Conservation (phyloP, 257 asterid species). For the Solanum lignicaule region DNA sequence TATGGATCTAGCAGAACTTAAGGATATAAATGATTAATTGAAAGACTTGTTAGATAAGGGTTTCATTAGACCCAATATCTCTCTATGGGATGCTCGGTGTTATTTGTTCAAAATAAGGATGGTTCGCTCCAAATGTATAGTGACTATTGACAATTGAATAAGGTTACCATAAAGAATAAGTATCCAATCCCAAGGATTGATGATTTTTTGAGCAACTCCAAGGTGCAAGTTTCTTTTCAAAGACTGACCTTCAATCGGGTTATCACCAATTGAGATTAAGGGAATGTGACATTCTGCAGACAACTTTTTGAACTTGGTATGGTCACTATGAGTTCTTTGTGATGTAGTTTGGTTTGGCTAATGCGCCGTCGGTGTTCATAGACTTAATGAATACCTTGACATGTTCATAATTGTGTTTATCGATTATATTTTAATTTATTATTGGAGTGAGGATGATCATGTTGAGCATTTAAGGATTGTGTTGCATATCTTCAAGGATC, state of each 20-base stretch:
- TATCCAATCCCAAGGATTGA: neutral
- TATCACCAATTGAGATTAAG: neutral
- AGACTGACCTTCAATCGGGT: neutral
- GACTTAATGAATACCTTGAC: neutral
- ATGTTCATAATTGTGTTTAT: neutral
- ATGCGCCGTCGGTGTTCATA: neutral
- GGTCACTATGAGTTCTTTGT: neutral
- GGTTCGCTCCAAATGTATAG: neutral
- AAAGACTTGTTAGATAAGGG: too few relatives aligned
- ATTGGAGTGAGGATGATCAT: neutral
- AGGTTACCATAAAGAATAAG: neutral
- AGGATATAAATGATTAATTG: neutral
- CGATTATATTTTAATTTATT: too few relatives aligned
- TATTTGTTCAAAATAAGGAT: too few relatives aligned
- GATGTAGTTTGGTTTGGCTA: neutral
- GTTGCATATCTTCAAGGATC: neutral
- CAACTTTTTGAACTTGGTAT: neutral
- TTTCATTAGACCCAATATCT: too few relatives aligned
- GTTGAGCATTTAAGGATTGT: neutral
- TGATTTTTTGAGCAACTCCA: neutral
- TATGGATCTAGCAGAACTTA: neutral
- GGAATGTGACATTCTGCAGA: neutral
- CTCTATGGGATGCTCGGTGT: neutral
- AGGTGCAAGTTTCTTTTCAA: neutral
- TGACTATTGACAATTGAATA: neutral